Evolutionary conservation across 2,329 filamentous ascomycete genomes (phyloP).

Genomic region (Drechslerella dactyloides): DNA sequence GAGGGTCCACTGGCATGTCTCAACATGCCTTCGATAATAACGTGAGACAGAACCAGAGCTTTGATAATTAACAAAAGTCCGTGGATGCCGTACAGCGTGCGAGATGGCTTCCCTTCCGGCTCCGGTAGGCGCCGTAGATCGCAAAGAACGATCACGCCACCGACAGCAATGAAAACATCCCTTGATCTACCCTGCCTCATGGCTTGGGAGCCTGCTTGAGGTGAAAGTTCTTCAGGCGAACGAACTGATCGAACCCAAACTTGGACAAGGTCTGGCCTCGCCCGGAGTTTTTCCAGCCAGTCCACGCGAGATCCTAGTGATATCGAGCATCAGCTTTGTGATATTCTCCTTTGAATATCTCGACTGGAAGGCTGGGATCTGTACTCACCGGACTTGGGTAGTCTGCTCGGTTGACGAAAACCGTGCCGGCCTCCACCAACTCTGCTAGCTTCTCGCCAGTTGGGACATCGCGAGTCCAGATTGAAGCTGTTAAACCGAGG

Average conservation of each 20-base stretch:
- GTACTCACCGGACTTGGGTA: slow-evolving; percentile 83
- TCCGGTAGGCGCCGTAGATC: neutral
- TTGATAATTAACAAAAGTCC: neutral
- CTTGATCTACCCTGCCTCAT: slow-evolving; percentile 54
- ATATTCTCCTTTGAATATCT: slow-evolving; percentile 9
- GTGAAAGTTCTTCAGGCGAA: slow-evolving; percentile 95
- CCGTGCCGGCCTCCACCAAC: slow-evolving; percentile 86
- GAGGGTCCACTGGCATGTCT: neutral
- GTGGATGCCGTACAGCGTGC: neutral
- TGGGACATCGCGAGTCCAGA: slow-evolving; percentile 88
- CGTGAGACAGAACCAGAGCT: neutral
- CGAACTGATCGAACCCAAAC: slow-evolving; percentile 93
- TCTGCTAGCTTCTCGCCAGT: slow-evolving; percentile 78
- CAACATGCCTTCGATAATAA: neutral
- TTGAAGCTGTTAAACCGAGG: slow-evolving; percentile 92
- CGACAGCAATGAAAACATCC: neutral
- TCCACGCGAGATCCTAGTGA: slow-evolving; percentile 85
- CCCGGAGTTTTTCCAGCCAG: slow-evolving; percentile 96
- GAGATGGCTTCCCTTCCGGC: neutral
- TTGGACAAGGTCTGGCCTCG: slow-evolving; percentile 86
- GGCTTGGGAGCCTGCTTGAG: slow-evolving; percentile 75
- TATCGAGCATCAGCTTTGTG: slow-evolving; percentile 53
- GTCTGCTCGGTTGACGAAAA: slow-evolving; percentile 94
- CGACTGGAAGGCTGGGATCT: slow-evolving; percentile 28
- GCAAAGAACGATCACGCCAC: neutral